These are phyloP conservation scores for Paragyromitra xinjiangensis DNA, from an alignment of 495 filamentous ascomycete species.

Conservation along the genomic window DNA sequence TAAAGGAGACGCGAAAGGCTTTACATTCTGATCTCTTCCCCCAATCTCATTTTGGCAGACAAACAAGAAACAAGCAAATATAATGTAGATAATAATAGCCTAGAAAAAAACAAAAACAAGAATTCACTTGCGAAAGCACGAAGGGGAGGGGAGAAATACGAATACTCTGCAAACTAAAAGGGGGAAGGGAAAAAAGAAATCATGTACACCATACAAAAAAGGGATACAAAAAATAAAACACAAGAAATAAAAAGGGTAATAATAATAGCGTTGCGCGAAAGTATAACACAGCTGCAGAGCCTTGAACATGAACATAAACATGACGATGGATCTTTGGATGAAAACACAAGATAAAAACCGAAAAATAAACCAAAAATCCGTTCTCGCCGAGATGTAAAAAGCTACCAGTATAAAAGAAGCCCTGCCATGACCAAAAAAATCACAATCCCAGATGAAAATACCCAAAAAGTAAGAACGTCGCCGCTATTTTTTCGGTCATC, in stretches of 20 bases:
- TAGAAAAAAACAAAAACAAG: conserved; percentile 5
- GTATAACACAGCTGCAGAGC: conserved; percentile 31
- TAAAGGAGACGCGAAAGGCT: neutral
- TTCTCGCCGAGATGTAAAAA: conserved; percentile 44
- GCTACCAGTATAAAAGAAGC: conserved; percentile 27
- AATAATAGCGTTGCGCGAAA: conserved; percentile 44
- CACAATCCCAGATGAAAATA: conserved; percentile 29
- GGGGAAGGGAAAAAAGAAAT: conserved; percentile 20
- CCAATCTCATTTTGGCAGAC: conserved; percentile 6
- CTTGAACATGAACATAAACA: conserved; percentile 29
- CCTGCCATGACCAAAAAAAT: conserved; percentile 25
- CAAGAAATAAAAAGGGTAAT: conserved; percentile 47
- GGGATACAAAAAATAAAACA: conserved; percentile 48
- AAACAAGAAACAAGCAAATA: conserved; percentile 14
- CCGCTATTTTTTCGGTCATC: conserved; percentile 32
- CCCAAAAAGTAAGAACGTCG: conserved; percentile 42
- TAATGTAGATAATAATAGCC: conserved; percentile 11
- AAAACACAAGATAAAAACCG: conserved; percentile 36
- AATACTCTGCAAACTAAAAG: conserved; percentile 17
- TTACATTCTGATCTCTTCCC: neutral
- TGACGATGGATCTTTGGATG: conserved; percentile 29
- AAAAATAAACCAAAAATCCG: conserved; percentile 29
- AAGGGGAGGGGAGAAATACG: neutral
- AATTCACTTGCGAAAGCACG: conserved; percentile 10
- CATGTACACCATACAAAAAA: conserved; percentile 50